Evolutionary conservation across 2,329 filamentous ascomycete species (phyloP).

Genomic region (Stachybotrys chlorohalonatus): DNA sequence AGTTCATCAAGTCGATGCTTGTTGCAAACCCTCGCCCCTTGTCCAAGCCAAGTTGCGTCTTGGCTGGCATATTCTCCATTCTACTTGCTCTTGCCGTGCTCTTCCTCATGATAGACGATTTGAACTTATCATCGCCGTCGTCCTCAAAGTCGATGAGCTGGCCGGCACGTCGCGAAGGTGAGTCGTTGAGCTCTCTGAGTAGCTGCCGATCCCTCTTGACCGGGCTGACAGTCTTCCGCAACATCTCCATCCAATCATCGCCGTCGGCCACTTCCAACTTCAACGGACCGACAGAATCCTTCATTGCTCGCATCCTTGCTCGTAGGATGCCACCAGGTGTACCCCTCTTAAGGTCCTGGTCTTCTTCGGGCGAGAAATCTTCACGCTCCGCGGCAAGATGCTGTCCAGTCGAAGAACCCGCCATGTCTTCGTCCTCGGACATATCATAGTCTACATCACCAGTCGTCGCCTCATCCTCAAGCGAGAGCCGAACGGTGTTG

Average conservation of each 20-base stretch:
- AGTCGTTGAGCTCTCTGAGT: slow-evolving; percentile 50
- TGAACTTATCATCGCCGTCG: slow-evolving; percentile 37
- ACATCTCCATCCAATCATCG: slow-evolving; percentile 87
- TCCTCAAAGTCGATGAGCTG: slow-evolving; percentile 16
- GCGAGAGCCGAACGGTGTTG: slow-evolving; percentile 47
- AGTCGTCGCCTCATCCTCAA: slow-evolving; percentile 38
- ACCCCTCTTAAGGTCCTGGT: slow-evolving; percentile 31
- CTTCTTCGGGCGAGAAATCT: slow-evolving; percentile 45
- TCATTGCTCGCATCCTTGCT: slow-evolving; percentile 55
- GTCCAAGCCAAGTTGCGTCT: slow-evolving; percentile 23
- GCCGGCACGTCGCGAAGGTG: slow-evolving; percentile 25
- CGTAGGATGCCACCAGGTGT: slow-evolving; percentile 54
- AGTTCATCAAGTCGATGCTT: slow-evolving; percentile 94
- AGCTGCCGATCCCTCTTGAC: slow-evolving; percentile 83
- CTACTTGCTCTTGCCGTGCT: slow-evolving; percentile 19
- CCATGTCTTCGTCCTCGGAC: slow-evolving; percentile 62
- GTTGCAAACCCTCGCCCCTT: slow-evolving; percentile 66
- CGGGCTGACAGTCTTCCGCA: slow-evolving; percentile 89
- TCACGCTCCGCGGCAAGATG: slow-evolving; percentile 69
- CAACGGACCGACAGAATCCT: slow-evolving; percentile 48
- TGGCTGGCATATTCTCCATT: slow-evolving; percentile 16
- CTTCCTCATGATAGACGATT: slow-evolving; percentile 25
- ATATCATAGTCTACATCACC: slow-evolving; percentile 64
- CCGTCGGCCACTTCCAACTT: slow-evolving; percentile 56
- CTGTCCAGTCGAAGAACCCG: slow-evolving; percentile 66